Evolutionary conservation across 2,329 filamentous ascomycete species (phyloP).

Genomic region (Xylaria sp.): DNA sequence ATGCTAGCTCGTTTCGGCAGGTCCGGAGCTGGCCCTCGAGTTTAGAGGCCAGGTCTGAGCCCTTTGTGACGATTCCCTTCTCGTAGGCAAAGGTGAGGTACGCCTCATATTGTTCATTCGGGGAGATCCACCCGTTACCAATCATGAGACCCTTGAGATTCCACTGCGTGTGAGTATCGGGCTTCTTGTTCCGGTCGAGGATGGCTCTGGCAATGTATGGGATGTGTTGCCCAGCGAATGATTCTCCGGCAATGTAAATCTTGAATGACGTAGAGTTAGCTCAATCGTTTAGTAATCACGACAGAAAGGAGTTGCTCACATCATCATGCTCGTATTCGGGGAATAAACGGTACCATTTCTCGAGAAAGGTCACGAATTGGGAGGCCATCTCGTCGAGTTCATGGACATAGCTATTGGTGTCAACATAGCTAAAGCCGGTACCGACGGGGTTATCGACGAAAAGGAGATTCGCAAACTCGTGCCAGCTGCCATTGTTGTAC

Average conservation of each 20-base stretch:
- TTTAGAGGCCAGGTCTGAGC: conserved; percentile 69
- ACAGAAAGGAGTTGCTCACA: conserved; percentile 64
- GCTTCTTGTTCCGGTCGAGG: conserved; percentile 82
- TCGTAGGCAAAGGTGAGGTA: conserved; percentile 87
- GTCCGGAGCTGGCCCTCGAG: conserved; percentile 75
- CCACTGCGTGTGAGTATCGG: conserved; percentile 68
- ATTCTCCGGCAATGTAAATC: conserved; percentile 96
- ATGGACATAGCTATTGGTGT: conserved; percentile 85
- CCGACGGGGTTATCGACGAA: conserved; percentile 98
- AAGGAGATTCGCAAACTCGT: conserved; percentile 95
- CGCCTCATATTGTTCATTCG: conserved; percentile 86
- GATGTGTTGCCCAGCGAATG: conserved; percentile 96
- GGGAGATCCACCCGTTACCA: conserved; percentile 97
- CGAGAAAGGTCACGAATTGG: conserved; percentile 88
- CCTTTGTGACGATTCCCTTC: conserved; percentile 75
- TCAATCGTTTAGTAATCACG: background rate
- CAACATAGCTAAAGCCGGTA: conserved; percentile 95
- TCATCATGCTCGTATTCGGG: conserved; percentile 93
- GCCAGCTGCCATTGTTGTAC: conserved; percentile 96
- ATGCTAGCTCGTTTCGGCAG: conserved; percentile 72
- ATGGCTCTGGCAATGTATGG: conserved; percentile 96
- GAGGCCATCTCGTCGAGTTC: conserved; percentile 90
- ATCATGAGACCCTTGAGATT: conserved; percentile 87
- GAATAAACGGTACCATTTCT: conserved; percentile 91
- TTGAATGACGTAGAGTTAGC: conserved; percentile 53